Percentiles rank a stretch among this genome's conserved stretches.
These are phyloP conservation scores for Sphenostylis stenocarpa DNA, from an alignment of 306 rosid genomes.

Conservation along the genomic window DNA sequence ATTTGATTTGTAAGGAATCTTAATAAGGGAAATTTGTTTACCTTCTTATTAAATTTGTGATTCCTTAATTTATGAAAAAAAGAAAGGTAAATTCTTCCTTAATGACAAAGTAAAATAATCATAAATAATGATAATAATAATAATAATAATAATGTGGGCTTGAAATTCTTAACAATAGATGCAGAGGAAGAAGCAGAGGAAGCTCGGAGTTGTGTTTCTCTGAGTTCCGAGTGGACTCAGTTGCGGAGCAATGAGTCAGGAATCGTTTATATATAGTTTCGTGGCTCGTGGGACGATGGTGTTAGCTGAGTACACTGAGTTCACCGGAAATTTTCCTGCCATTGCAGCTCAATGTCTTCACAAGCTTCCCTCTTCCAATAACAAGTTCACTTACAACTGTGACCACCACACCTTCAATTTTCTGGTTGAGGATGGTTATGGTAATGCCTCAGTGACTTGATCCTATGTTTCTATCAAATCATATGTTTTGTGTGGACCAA, in stretches of 20 bases:
- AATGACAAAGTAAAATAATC: slow-evolving; percentile 9
- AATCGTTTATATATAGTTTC: slow-evolving; percentile 83
- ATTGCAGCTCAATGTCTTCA: slow-evolving; percentile 90
- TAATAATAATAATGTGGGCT: slow-evolving; percentile 2
- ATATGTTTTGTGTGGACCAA: not conserved
- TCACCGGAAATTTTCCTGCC: slow-evolving; percentile 91
- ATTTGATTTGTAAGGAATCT: too few species aligned
- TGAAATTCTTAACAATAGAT: slow-evolving; percentile 21
- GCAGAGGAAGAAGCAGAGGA: not conserved
- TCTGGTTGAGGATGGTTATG: slow-evolving; percentile 83
- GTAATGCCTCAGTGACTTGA: slow-evolving; percentile 35
- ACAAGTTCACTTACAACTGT: slow-evolving; percentile 86
- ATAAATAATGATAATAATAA: too few species aligned
- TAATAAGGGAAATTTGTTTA: too few species aligned
- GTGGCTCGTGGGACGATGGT: slow-evolving; percentile 90
- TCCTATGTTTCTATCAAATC: not conserved
- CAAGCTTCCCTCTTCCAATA: slow-evolving; percentile 73
- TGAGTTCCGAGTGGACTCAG: slow-evolving; percentile 27
- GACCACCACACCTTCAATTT: slow-evolving; percentile 91
- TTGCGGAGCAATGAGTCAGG: slow-evolving; percentile 52
- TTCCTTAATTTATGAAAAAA: slow-evolving; percentile 25
- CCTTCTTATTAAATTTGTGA: not conserved
- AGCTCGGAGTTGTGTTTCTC: not conserved
- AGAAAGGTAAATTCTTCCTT: slow-evolving; percentile 33
- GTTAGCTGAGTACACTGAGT: slow-evolving; percentile 85